Conservation (phyloP, 2,329 filamentous ascomycete genomes). For the Akanthomyces muscarius region DNA sequence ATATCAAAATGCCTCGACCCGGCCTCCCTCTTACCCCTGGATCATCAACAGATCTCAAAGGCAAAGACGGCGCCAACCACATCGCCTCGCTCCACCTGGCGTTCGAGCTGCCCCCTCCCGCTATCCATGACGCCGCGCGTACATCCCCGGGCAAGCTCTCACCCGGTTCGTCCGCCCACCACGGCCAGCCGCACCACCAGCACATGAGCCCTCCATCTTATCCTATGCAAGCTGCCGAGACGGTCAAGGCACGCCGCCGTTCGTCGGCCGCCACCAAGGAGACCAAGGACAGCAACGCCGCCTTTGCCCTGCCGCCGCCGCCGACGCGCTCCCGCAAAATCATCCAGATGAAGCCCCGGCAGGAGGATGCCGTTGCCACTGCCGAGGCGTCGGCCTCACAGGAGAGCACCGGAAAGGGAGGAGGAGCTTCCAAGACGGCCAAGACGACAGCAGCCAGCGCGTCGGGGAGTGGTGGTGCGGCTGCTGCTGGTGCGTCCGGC, state of each 20-base stretch:
- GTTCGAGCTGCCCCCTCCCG: conserved; percentile 75
- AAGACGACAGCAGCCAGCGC: conserved; percentile 23
- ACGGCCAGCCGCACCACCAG: conserved; percentile 21
- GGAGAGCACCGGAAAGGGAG: conserved; percentile 20
- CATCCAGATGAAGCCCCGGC: conserved; percentile 87
- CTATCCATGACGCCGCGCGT: conserved; percentile 51
- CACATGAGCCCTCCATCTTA: conserved; percentile 29
- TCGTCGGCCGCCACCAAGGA: conserved; percentile 42
- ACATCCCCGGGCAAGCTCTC: conserved; percentile 33
- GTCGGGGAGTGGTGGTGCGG: conserved; percentile 5
- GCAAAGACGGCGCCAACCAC: conserved; percentile 61
- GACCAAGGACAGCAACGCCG: conserved; percentile 50
- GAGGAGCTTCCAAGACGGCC: conserved; percentile 14
- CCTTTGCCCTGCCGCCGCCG: conserved; percentile 82
- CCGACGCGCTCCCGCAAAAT: conserved; percentile 92
- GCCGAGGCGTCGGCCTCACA: conserved; percentile 23
- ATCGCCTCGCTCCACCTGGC: conserved; percentile 60
- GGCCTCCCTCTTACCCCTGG: conserved; percentile 70
- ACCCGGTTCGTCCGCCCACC: conserved; percentile 7
- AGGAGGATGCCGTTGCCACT: conserved; percentile 36
- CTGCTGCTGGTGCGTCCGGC: conserved; percentile 19
- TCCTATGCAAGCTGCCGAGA: conserved; percentile 47
- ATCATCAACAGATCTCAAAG: conserved; percentile 74
- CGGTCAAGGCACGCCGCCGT: conserved; percentile 51
- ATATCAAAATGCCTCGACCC: conserved; percentile 57